Evolutionary conservation across 208 protist genomes (phyloP), one percentile per base, ranked within the genome.

Genomic region (Wallacemonas rigidus): DNA sequence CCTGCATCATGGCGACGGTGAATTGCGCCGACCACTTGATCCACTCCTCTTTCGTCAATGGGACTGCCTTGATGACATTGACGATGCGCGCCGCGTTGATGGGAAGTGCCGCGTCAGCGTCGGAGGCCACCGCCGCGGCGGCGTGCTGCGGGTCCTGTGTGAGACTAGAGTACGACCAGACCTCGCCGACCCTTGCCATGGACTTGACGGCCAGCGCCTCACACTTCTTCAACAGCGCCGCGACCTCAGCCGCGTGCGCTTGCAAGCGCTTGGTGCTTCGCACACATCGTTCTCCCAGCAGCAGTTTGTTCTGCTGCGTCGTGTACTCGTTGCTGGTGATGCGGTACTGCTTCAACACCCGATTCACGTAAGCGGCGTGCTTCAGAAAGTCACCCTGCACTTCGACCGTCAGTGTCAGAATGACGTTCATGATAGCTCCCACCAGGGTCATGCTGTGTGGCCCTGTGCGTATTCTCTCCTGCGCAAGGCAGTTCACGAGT

Each of bases 361-460:
- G 81, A 6, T 85, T 80, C 36, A 96, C 81, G 67, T 90, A 84
- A 2, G 80, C 74, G 26, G 89, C 82, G 75, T 90, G 86, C 75
- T 92, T 93, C 40, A 94, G 72, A 67, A 96, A 96, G 38, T 93
- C 84, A 40, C 72, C 72, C 74, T 96, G 91, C 44, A 93, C 58
- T 68, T 84, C 69, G 43, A 83, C 76, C 40, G 86, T 74, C 3
- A 96, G 60, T 14, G 86, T 76, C 50, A 78, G 81, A 64, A 96
- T 90, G n/a, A 92, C 81, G 68, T 81, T 78, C 81, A 96, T 88
- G 45, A 96, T 85, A 50, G 87, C 77, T 44, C 74, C 86, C 44
- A 76, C 80, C 8, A 95, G 74, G 14, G 70, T 73, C 9, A 51
- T 63, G 55, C 67, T 85, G 50, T 80, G 74, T 6, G 26, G 69